A percentile compares a stretch with the other conserved stretches of the same genome.
Evolutionary conservation across 2,329 filamentous ascomycete species (phyloP).

Genomic region (Zymoseptoria crescenta): DNA sequence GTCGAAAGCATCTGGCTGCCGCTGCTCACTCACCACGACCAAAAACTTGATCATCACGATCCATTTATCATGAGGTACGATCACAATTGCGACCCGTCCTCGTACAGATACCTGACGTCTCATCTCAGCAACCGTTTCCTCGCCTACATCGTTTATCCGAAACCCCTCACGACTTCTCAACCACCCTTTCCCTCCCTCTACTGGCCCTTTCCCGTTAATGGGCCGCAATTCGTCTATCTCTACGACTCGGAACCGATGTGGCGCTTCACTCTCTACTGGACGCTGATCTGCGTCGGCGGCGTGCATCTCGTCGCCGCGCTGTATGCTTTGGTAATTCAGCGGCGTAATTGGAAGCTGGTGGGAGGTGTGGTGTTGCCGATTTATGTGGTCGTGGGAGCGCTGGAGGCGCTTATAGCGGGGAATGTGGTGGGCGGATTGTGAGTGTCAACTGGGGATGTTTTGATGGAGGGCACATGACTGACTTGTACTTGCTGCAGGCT

Average conservation of each 20-base stretch:
- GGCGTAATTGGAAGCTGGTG: constrained; percentile 47
- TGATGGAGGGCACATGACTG: constrained; percentile 7
- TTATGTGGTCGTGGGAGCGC: constrained; percentile 62
- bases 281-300: constrained; percentile 65
- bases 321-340: constrained; percentile 67
- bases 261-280: constrained; percentile 84
- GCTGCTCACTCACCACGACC: background rate
- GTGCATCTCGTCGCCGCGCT: constrained; percentile 66
- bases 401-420: constrained; percentile 72
- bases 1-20: background rate
- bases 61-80: constrained; percentile 5
- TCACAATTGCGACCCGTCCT: background rate
- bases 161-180: constrained; percentile 53
- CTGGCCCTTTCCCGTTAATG: constrained; percentile 55
- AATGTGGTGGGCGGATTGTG: constrained; percentile 75
- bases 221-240: constrained; percentile 55
- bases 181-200: constrained; percentile 77
- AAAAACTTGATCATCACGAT: background rate
- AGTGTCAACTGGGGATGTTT: constrained; percentile 30
- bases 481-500: constrained; percentile 43
- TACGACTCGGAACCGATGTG: constrained; percentile 72
- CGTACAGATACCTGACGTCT: background rate
- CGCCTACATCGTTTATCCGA: constrained; percentile 37
- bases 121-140: constrained; percentile 33
- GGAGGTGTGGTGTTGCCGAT: constrained; percentile 61